Base-by-base conservation (phyloP, 2,329 filamentous ascomycete genomes). In the Claviceps arundinis region DNA sequence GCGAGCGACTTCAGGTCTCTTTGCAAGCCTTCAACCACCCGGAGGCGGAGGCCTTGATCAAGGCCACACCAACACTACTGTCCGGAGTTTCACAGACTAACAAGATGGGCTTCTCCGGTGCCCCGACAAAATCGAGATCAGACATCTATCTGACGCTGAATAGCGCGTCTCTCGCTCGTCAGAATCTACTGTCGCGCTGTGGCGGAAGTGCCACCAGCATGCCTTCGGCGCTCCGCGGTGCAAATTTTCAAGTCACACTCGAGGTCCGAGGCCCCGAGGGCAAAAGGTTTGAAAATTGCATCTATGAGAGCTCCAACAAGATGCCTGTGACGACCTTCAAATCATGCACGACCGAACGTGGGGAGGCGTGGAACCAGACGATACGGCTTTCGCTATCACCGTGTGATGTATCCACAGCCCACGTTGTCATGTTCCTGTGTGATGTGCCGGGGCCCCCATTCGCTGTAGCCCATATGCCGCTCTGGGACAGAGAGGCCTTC, bases 111-210 rank as follows among this genome's bases (percentile, higher is more conserved):
- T 97, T 98, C 65, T 88, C 91, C 3, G 90, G 90, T 13, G 90
- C 90, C 1, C 91, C 93, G 0, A 89, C 85, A 0, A 90, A 89
- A 64, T 77, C 86, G 16, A 78, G 94, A 60, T 96, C 89, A 11
- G 94, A 98, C 65, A 97, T 98, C 49, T 98, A 98, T 64, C 68
- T 98, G 45, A 96, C 89, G 0, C 68, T 98, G 47, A 81, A 82
- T 53, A 83, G 89, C 56, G 87, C 89, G 0, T 75, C 83, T n/a
- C 73, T 98, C 24, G 83, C 85, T 17, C 82, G 82, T 53, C 88
- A 95, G 60, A 83, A 85, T 37, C 65, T 84, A 0, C 65, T 85
- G n/a, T 84, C 80, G 7, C 72, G 81, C n/a, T 79, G 72, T 43
- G 75, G 73, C 22, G 89, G 88, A n/a, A 87, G 85, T 56, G 83